phyloP scores from a whole-genome alignment of 306 rosid genomes.

The Luffa aegyptiaca region DNA sequence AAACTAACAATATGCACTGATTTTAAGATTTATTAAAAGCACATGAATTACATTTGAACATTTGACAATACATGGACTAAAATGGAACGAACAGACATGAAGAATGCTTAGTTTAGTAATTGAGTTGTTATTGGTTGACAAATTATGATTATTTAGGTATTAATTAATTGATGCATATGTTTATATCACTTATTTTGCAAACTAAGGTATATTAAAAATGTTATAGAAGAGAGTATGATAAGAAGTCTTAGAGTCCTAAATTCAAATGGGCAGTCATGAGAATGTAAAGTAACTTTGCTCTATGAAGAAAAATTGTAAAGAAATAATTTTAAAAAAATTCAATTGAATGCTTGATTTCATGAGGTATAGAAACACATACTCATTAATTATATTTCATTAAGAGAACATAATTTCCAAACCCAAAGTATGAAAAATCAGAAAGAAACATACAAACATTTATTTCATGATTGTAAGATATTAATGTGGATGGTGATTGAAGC shows the following conservation, averaged over 20 bases:
- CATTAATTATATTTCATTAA: neutral
- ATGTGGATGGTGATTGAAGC: slow-evolving; percentile 13
- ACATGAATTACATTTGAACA: too few species aligned
- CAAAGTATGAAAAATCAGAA: neutral
- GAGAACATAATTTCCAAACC: neutral
- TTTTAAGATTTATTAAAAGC: too few species aligned
- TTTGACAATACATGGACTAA: too few species aligned
- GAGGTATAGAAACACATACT: neutral
- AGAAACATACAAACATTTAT: neutral
- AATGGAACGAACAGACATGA: too few species aligned
- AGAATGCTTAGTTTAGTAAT: too few species aligned
- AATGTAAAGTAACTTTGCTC: too few species aligned
- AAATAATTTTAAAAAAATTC: neutral
- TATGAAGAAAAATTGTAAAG: neutral
- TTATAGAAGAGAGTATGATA: neutral
- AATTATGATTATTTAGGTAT: neutral
- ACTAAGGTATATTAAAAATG: neutral
- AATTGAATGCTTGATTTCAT: neutral
- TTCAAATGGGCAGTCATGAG: too few species aligned
- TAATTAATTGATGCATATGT: neutral
- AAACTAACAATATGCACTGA: too few species aligned
- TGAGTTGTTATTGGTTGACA: too few species aligned
- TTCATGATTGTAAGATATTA: neutral
- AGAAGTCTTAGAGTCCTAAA: too few species aligned
- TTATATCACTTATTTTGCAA: neutral